Base-by-base conservation (phyloP, 2,329 filamentous ascomycete species). In the Ceratocystis cubensis region DNA sequence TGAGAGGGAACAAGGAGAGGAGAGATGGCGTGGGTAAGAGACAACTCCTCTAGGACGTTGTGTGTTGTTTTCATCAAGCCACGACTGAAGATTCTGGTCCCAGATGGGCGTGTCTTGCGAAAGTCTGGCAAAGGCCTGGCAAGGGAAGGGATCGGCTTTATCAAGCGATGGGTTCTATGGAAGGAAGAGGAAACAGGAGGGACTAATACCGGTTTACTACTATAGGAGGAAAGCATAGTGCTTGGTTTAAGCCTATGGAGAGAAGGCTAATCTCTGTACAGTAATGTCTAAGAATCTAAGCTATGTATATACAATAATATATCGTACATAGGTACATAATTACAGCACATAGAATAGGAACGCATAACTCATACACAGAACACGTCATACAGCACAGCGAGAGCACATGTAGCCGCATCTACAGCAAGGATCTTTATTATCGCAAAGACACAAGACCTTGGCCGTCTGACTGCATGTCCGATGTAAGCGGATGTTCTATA, bases 71-170 rank as follows among this genome's bases (percentile, higher is more conserved):
- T 59, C 56, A 5, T 6, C 56, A 30, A 8, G 56, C 13, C 56
- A 6, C 10, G 56, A 15, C 17, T n/a, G 7, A 2, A 33, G 25
- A n/a, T 28, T 17, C 5, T 15, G 30, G 13, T 37, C 37, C 25
- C 56, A 59, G 33, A 33, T n/a, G 3, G n/a, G 15, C 56, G 8
- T 37, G 28, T n/a, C 2, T 59, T 22, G 28, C 6, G 37, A 41
- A 13, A 41, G 10, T 41, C 37, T 41, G 37, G 13, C 37, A 41
- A 41, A 15, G 37, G 37, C 13, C 3, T 15, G 3, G 37, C 13
- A 41, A 41, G 37, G 37, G 10, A 59, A 59, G 56, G 56, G 53
- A 20, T 59, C 53, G 25, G 53, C 53, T 59, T 59, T 59, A 33
- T 37, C 17, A 59, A 59, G 53, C 53, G 15, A 59, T 59, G 53